phyloP scores from a whole-genome alignment of 257 asterid genomes.

The Nicotiana benthamiana region DNA sequence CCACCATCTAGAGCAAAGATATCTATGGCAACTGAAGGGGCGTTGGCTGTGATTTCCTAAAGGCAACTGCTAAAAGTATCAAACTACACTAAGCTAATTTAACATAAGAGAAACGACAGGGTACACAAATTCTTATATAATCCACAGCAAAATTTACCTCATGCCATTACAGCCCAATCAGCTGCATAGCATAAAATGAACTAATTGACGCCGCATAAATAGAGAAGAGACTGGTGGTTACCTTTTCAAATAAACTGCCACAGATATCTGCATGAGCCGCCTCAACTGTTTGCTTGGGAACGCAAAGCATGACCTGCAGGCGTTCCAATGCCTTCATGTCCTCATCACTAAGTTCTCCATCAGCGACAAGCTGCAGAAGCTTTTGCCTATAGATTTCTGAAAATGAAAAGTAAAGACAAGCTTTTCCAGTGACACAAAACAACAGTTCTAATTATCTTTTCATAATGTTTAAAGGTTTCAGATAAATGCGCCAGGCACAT shows the following conservation, averaged over 20 bases:
- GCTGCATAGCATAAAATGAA: not conserved
- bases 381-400: conserved; percentile 82
- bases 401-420: conserved; percentile 6
- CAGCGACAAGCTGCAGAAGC: conserved; percentile 66
- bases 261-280: conserved; percentile 87
- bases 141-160: not conserved
- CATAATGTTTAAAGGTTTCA: not conserved
- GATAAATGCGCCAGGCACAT: not conserved
- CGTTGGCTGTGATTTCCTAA: not conserved
- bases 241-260: conserved; percentile 94
- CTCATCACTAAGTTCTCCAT: conserved; percentile 82
- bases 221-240: conserved; percentile 9
- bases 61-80: not conserved
- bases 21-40: not conserved
- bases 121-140: not conserved
- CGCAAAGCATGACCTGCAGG: conserved; percentile 84
- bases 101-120: not conserved
- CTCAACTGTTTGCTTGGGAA: conserved; percentile 87
- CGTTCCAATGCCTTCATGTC: conserved; percentile 72
- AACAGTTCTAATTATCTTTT: not conserved
- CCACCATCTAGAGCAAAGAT: not conserved
- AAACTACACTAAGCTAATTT: not conserved
- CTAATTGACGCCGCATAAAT: not conserved
- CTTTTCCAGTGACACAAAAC: not conserved
- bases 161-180: not conserved